phyloP scores from a whole-genome alignment of 352 stramenopile species.

The Globisporangium perplexum region DNA sequence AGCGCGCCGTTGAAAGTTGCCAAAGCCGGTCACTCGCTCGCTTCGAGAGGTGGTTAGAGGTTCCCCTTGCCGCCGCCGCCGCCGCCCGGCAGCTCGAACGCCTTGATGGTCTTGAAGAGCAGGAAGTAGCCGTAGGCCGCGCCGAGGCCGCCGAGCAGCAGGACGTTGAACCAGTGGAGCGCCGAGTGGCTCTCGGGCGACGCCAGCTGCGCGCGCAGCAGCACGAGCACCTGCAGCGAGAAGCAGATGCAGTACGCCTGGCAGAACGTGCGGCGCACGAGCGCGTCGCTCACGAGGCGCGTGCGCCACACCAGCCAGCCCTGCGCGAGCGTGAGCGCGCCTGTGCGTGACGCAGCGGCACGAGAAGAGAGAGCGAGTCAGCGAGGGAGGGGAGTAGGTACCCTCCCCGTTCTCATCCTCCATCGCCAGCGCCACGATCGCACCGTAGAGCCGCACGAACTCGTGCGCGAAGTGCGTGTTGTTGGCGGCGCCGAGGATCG shows the following conservation, averaged over 20 bases:
- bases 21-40: neutral
- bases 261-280: conserved; percentile 84
- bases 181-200: conserved; percentile 72
- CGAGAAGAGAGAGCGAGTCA: neutral
- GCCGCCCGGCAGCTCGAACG: conserved; percentile 61
- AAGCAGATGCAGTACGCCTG: conserved; percentile 88
- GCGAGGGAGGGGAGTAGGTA: neutral
- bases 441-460: conserved; percentile 83
- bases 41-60: conserved; percentile 21
- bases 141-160: conserved; percentile 58
- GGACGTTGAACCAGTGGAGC: conserved; percentile 80
- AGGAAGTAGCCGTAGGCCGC: conserved; percentile 82
- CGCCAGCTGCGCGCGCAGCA: conserved; percentile 66
- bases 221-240: conserved; percentile 60
- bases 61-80: conserved; percentile 40
- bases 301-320: conserved; percentile 86
- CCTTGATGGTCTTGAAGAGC: conserved; percentile 85
- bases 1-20: neutral
- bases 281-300: conserved; percentile 76
- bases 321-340: conserved; percentile 73
- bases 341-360: conserved; percentile 14
- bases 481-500: conserved; percentile 62
- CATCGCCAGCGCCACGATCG: neutral
- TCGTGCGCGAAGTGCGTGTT: conserved; percentile 85
- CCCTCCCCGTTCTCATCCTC: neutral